Percentiles rank a stretch among this genome's conserved stretches.
phyloP scores from a whole-genome alignment of 2,329 filamentous ascomycete species.

The Daldinia sp. region DNA sequence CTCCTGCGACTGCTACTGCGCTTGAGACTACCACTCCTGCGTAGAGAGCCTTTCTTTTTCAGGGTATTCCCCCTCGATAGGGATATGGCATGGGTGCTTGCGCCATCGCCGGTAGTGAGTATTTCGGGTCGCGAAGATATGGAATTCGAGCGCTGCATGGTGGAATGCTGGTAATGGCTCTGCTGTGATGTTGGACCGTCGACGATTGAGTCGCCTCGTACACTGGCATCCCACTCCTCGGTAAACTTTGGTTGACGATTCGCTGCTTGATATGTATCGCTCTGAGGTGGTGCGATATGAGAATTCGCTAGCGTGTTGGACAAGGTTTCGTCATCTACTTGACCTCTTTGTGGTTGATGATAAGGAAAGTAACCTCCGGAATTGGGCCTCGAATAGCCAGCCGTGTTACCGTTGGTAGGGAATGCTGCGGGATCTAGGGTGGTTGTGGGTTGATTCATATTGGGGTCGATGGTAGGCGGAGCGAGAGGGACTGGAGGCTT shows the following conservation, averaged over 20 bases:
- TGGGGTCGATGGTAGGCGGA: slow-evolving; percentile 31
- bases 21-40: slow-evolving; percentile 78
- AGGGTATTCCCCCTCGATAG: slow-evolving; percentile 75
- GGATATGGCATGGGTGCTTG: slow-evolving; percentile 52
- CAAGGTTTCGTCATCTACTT: slow-evolving; percentile 52
- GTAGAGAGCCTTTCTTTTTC: slow-evolving; percentile 87
- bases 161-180: slow-evolving; percentile 41
- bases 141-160: slow-evolving; percentile 72
- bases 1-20: slow-evolving; percentile 85
- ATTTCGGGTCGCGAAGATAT: slow-evolving; percentile 64
- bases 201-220: slow-evolving; percentile 73
- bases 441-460: slow-evolving; percentile 39
- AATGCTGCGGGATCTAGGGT: slow-evolving; percentile 37
- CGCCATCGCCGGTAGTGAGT: slow-evolving; percentile 60
- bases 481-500: slow-evolving; percentile 39
- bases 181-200: slow-evolving; percentile 57
- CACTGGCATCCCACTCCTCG: slow-evolving; percentile 78
- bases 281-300: slow-evolving; percentile 48
- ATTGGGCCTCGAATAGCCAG: slow-evolving; percentile 35
- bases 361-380: slow-evolving; percentile 50
- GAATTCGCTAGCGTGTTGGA: slow-evolving; percentile 56
- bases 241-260: slow-evolving; percentile 67
- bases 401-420: slow-evolving; percentile 31
- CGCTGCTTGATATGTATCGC: slow-evolving; percentile 42
- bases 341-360: slow-evolving; percentile 43